Conservation (phyloP, 768 basidiomycete species). For the Terana coerulea region DNA sequence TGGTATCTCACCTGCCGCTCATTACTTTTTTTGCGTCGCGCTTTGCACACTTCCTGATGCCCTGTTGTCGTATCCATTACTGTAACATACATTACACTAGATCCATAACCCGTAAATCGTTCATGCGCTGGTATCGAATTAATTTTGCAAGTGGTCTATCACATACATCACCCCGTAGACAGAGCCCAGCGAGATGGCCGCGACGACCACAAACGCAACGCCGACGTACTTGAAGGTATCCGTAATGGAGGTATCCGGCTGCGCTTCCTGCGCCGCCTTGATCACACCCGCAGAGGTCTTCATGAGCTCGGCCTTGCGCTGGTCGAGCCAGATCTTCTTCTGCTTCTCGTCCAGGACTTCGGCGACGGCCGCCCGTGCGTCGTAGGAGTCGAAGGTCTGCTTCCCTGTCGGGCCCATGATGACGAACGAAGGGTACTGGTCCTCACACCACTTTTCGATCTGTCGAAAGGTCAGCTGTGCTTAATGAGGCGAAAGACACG, state of each 20-base stretch:
- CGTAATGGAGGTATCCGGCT: background rate
- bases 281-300: constrained; percentile 4
- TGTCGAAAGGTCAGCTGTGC: constrained; percentile 24
- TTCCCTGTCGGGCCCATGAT: constrained; percentile 23
- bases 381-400: constrained; percentile 40
- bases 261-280: background rate
- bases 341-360: constrained; percentile 41
- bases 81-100: background rate
- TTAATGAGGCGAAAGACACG: background rate
- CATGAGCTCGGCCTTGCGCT: constrained; percentile 22
- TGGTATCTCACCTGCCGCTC: too few species aligned
- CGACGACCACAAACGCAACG: constrained; percentile 15
- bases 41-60: too few species aligned
- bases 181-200: constrained; percentile 13
- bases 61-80: too few species aligned
- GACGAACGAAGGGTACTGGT: constrained; percentile 91
- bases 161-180: constrained; percentile 17
- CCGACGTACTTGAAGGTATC: constrained; percentile 19
- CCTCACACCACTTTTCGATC: constrained; percentile 95
- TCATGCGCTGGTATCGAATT: background rate
- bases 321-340: constrained; percentile 25
- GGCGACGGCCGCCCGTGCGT: constrained; percentile 55
- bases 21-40: too few species aligned
- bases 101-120: background rate
- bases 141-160: constrained; percentile 5